Conservation (phyloP, 1,284 basidiomycete genomes). For the Pterulicium gracile region DNA sequence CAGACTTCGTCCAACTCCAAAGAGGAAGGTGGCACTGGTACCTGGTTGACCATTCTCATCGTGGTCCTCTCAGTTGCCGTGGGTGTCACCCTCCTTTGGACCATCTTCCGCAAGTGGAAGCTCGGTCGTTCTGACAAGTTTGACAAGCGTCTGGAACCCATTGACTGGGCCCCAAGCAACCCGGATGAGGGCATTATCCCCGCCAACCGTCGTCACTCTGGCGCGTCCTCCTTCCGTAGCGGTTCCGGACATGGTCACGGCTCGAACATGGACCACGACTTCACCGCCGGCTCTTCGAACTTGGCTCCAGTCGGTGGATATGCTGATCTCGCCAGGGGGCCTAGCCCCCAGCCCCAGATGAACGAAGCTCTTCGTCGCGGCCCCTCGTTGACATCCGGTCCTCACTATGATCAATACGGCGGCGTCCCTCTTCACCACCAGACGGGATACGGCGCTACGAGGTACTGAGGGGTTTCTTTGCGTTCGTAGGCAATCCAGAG, state of each 20-base stretch:
- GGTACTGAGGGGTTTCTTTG: slow-evolving; percentile 21
- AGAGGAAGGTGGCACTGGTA: too few relatives aligned
- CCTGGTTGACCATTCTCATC: slow-evolving; percentile 66
- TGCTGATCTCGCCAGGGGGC: slow-evolving; percentile 65
- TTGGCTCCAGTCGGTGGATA: slow-evolving; percentile 65
- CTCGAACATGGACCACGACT: slow-evolving; percentile 49
- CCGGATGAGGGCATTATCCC: slow-evolving; percentile 34
- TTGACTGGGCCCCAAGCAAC: slow-evolving; percentile 66
- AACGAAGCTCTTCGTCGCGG: slow-evolving; percentile 37
- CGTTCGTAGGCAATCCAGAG: too few relatives aligned
- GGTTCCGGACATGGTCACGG: slow-evolving; percentile 15
- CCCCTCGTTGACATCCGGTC: slow-evolving; percentile 28
- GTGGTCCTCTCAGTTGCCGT: slow-evolving; percentile 61
- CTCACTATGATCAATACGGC: slow-evolving; percentile 29
- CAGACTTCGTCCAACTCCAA: slow-evolving; percentile 40
- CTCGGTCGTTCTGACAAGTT: slow-evolving; percentile 71
- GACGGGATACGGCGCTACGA: slow-evolving; percentile 27
- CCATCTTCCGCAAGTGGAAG: slow-evolving; percentile 87
- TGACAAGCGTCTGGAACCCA: slow-evolving; percentile 73
- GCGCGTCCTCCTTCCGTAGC: slow-evolving; percentile 51
- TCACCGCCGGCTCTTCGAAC: slow-evolving; percentile 53
- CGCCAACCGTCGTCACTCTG: slow-evolving; percentile 43
- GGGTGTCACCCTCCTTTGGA: slow-evolving; percentile 66
- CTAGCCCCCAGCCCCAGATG: slow-evolving; percentile 54
- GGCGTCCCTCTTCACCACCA: slow-evolving; percentile 53